Percentiles rank a stretch among this genome's conserved stretches.
Evolutionary conservation across 805 yeast species (phyloP).

Genomic region (Candida vartiovaarae): DNA sequence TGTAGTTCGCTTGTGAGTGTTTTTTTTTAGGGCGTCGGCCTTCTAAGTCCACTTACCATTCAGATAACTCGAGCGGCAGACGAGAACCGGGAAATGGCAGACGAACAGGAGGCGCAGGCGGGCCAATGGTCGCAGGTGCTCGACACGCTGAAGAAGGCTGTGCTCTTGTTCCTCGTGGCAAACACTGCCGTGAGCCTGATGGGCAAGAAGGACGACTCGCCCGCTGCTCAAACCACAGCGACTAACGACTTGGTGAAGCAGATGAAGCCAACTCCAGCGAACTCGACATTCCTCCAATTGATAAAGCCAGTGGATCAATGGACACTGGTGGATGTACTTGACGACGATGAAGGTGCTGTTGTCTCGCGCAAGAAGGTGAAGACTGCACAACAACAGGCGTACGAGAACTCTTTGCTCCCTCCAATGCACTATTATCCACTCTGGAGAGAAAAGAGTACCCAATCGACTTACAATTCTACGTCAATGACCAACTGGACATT

Average conservation of each 20-base stretch:
- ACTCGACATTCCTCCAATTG: slow-evolving; percentile 7
- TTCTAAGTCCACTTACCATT: no score
- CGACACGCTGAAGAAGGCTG: slow-evolving; percentile 6
- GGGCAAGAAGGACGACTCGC: not conserved
- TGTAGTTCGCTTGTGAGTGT: no score
- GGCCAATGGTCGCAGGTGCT: slow-evolving; percentile 1
- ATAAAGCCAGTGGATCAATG: slow-evolving; percentile 10
- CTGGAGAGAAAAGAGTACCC: slow-evolving; percentile 10
- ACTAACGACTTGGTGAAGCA: no score
- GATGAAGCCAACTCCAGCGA: slow-evolving; percentile 9
- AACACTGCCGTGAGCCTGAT: slow-evolving; percentile 4
- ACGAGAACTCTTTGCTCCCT: slow-evolving; percentile 18
- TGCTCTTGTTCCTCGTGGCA: slow-evolving; percentile 8
- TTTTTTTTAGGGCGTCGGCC: no score
- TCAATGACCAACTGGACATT: slow-evolving; percentile 16
- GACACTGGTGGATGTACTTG: slow-evolving; percentile 1
- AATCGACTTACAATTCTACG: slow-evolving; percentile 17
- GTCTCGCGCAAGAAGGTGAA: slow-evolving; percentile 3
- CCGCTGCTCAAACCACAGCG: no score
- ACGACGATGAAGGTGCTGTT: slow-evolving; percentile 10
- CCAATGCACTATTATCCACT: slow-evolving; percentile 18
- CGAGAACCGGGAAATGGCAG: not conserved
- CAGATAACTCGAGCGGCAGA: no score
- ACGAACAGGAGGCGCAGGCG: not conserved
- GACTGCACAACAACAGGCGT: slow-evolving; percentile 17